Conservation (phyloP, 805 yeast genomes). For the Blastobotrys muscicola region DNA sequence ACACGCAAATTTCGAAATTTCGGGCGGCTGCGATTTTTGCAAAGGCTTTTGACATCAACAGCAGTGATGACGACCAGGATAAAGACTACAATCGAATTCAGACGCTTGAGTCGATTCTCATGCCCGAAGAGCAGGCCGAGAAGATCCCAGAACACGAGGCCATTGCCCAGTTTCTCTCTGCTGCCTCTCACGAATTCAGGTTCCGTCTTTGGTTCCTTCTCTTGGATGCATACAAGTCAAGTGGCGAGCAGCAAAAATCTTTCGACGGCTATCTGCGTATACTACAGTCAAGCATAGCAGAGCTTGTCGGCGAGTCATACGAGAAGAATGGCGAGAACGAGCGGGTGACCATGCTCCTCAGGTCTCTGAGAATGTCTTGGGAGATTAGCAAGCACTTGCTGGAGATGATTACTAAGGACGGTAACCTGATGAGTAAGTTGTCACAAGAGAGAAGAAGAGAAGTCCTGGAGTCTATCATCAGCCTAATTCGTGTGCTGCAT, state of each 20-base stretch:
- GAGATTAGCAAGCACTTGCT: constrained; percentile 33
- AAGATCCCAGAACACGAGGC: constrained; percentile 35
- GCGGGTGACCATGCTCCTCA: constrained; percentile 37
- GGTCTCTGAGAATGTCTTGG: constrained; percentile 45
- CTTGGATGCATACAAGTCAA: constrained; percentile 42
- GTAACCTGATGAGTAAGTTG: constrained; percentile 10
- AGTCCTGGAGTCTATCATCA: constrained; percentile 15
- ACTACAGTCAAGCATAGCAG: constrained; percentile 36
- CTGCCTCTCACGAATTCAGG: constrained; percentile 56
- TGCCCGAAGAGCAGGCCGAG: constrained; percentile 20
- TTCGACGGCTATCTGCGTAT: constrained; percentile 38
- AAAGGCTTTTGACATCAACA: constrained; percentile 30
- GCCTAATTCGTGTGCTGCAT: constrained; percentile 27
- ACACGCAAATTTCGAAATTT: constrained; percentile 58
- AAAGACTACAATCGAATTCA: constrained; percentile 5
- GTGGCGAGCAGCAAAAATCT: constrained; percentile 36
- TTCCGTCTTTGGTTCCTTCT: constrained; percentile 70
- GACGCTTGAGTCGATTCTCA: constrained; percentile 28
- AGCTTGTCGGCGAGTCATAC: constrained; percentile 25
- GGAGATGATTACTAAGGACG: constrained; percentile 15
- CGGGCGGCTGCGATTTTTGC: constrained; percentile 61
- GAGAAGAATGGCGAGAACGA: constrained; percentile 21
- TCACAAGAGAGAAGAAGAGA: constrained; percentile 3
- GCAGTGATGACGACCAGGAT: constrained; percentile 2
- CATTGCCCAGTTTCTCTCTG: constrained; percentile 49